Conservation (phyloP, 257 asterid species). For the Solanum phureja region DNA sequence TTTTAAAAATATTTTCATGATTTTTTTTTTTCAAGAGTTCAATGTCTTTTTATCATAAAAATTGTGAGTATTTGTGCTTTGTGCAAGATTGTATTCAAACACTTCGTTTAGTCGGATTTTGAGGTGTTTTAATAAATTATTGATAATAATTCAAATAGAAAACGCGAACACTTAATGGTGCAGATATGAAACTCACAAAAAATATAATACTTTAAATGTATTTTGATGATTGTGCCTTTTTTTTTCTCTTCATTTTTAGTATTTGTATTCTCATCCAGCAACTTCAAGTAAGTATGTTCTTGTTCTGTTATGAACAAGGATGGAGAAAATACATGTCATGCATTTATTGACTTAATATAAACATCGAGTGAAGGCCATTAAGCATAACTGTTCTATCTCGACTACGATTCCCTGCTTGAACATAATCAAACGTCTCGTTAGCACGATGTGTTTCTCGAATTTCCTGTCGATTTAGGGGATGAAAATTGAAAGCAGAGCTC, state of each 20-base stretch:
- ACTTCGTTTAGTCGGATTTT: not conserved
- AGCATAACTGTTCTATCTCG: not conserved
- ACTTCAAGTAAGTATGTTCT: not conserved
- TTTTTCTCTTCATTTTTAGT: not conserved
- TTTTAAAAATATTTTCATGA: rapidly evolving
- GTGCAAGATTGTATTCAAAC: not conserved
- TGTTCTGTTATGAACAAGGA: not conserved
- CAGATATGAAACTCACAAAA: too few relatives aligned
- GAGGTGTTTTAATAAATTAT: too few relatives aligned
- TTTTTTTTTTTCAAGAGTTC: too few relatives aligned
- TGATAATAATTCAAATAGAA: too few relatives aligned
- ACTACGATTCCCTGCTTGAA: not conserved
- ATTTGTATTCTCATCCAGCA: not conserved
- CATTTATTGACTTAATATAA: not conserved
- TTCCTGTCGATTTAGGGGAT: not conserved
- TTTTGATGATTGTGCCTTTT: not conserved
- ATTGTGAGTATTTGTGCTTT: too few relatives aligned
- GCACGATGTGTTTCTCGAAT: not conserved
- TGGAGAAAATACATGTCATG: not conserved
- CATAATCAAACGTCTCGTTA: not conserved
- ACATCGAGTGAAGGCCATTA: not conserved
- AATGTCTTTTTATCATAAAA: too few relatives aligned
- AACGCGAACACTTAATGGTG: too few relatives aligned
- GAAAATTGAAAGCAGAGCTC: not conserved
- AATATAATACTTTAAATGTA: not conserved